Evolutionary conservation across 2,329 filamentous ascomycete genomes (phyloP), one percentile per base, ranked within the genome.

Genomic region (Verticillium longisporum): DNA sequence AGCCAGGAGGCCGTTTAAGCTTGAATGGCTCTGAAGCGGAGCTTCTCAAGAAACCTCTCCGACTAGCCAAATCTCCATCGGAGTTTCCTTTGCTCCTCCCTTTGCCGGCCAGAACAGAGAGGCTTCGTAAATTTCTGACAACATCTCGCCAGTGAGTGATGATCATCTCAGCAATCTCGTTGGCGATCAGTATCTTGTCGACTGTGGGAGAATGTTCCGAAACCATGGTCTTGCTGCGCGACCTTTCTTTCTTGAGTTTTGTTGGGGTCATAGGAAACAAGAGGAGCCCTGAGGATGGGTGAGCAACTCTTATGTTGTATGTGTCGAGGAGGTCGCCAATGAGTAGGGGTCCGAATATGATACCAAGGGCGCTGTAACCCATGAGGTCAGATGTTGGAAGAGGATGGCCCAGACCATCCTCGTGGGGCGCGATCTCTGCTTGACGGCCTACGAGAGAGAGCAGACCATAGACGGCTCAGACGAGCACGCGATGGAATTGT

Each of bases 381-480:
- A 89, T 89, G 55, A 86, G 67, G 62, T 87, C 84, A 7, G 77
- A 75, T 2, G 82, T 83, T 1, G 83, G 80, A 11, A 86, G 72
- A 3, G 83, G 80, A 41, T 76, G 74, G 5, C 83, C 81, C 11
- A 74, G 72, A 18, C 77, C 77, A 63, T 85, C 80, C 67, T 86
- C 81, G 32, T 80, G 75, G 4, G 78, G 77, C 0, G 79, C 73
- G 37, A 75, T 77, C 68, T 89, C 83, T 2, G 85, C 83, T 4
- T 79, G 74, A 32, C 82, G 76, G 2, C 85, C 87, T 60, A 90
- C 79, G 41, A 88, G 75, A 59, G 81, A 85, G 11, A 89, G 74
- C 13, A 90, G 75, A 0, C 87, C 88, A 68, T 90, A 87, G 0
- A 90, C 85, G 5, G 85, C 83, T 63, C 84, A 88, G 54, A 90